phyloP scores from a whole-genome alignment of 202 grass and related monocot species.

The Digitaria exilis region DNA sequence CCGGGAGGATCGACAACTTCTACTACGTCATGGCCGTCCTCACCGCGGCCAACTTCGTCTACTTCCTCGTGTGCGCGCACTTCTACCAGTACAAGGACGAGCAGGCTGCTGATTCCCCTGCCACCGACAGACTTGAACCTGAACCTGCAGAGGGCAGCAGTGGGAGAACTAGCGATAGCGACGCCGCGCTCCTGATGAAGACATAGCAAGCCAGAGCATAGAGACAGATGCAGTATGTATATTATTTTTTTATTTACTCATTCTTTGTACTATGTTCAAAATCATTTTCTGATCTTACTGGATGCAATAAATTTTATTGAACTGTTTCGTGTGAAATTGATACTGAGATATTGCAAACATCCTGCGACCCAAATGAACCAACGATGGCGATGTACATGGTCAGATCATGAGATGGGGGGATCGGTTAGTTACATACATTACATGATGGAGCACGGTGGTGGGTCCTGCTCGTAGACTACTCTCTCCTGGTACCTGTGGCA shows the following conservation, averaged over 20 bases:
- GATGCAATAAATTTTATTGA: neutral
- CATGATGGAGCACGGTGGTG: slow-evolving; percentile 51
- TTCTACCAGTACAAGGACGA: slow-evolving; percentile 65
- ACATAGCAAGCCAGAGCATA: neutral
- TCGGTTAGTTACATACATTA: slow-evolving; percentile 10
- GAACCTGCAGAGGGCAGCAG: neutral
- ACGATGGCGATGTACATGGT: neutral
- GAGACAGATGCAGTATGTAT: neutral
- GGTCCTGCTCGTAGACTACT: slow-evolving; percentile 45
- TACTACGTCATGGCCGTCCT: slow-evolving; percentile 57
- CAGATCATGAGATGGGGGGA: too few relatives aligned
- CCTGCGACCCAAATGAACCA: neutral
- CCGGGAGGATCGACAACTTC: slow-evolving; percentile 60
- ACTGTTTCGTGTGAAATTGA: neutral
- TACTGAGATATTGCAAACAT: neutral
- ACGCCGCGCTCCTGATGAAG: neutral
- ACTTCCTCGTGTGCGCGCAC: slow-evolving; percentile 54
- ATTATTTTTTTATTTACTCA: neutral
- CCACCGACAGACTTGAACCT: neutral
- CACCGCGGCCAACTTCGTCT: slow-evolving; percentile 39
- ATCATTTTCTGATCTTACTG: neutral
- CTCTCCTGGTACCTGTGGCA: slow-evolving; percentile 35
- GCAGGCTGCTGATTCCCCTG: neutral
- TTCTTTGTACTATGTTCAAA: neutral
- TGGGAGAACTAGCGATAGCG: neutral